Conservation (phyloP, 257 asterid genomes). For the Lantana camara region DNA sequence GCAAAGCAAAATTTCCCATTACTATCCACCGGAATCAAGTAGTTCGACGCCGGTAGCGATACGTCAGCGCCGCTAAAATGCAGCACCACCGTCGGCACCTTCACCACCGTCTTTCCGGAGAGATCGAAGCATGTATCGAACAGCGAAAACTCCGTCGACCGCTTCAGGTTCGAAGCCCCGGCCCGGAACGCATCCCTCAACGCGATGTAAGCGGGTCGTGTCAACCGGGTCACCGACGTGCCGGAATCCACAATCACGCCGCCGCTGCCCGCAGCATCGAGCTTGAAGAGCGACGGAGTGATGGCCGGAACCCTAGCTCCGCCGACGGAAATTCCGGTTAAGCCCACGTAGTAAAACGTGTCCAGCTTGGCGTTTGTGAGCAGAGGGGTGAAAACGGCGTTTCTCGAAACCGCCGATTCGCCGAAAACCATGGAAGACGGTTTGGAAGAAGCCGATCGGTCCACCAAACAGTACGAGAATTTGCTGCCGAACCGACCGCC, state of each 20-base stretch:
- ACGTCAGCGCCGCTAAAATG: slow-evolving; percentile 81
- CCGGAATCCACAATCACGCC: slow-evolving; percentile 92
- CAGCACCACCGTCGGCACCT: slow-evolving; percentile 86
- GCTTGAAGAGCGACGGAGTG: slow-evolving; percentile 50
- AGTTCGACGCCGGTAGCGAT: slow-evolving; percentile 86
- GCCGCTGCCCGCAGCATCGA: slow-evolving; percentile 63
- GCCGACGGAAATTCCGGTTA: slow-evolving; percentile 78
- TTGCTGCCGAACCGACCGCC: slow-evolving; percentile 62
- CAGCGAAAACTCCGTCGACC: slow-evolving; percentile 51
- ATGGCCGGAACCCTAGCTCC: slow-evolving; percentile 62
- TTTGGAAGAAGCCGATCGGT: slow-evolving; percentile 58
- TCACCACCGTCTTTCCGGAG: slow-evolving; percentile 74
- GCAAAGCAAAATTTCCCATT: slow-evolving; percentile 85
- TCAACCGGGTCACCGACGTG: slow-evolving; percentile 79
- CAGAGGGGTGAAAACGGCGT: slow-evolving; percentile 66
- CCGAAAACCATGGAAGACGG: slow-evolving; percentile 79
- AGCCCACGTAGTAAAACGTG: slow-evolving; percentile 75
- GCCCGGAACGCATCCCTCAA: slow-evolving; percentile 66
- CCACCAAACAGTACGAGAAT: slow-evolving; percentile 83
- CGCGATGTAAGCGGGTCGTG: slow-evolving; percentile 71
- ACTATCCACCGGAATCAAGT: slow-evolving; percentile 80
- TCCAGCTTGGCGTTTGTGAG: slow-evolving; percentile 65
- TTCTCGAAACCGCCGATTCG: slow-evolving; percentile 57
- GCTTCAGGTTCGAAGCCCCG: slow-evolving; percentile 54
- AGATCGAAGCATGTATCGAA: slow-evolving; percentile 91